Base-by-base conservation (phyloP, 176 grass and related monocot genomes). In the Saccharum spontaneum region DNA sequence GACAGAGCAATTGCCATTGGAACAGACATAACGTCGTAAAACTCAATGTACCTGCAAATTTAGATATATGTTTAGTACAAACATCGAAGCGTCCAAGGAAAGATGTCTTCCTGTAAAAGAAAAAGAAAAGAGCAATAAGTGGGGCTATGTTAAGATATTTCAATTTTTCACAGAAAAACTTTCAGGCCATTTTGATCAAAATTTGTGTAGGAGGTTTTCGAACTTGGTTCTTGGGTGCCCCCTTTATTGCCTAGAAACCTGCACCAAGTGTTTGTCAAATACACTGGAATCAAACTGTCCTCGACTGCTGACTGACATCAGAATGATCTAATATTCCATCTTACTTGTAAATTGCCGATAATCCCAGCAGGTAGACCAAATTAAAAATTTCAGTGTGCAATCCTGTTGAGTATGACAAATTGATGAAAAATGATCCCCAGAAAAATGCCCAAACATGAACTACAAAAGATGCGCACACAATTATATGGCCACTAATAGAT, bases 11-110 rank as follows among this genome's bases (percentile, higher is more conserved):
- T 99, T 16, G 97, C 97, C 97, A 99, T 99, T 37, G 97, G 97
- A 65, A 99, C 97, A 61, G 97, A 99, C 97, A 99, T 96, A 61
- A 88, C 97, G 67, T 99, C 97, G 45, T 99, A 99, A 39, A 99
- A 99, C 61, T 99, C 97, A 12, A 99, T 99, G 86, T 99, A 99
- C 91, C 97, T 99, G 90, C 39, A 59, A 87, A 75, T 67, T 83
- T 48, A 73, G 57, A 86, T 67, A 69, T 36, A 79, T 73, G 60
- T 50, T 89, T 60, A 90, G 84, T 74, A 69, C 12, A 45, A 23
- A 59, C 59, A 87, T 69, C 9, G 59, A 44, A 79, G 48, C 55
- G 79, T 79, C 38, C 48, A 83, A 74, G 11, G 22, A 68, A 73
- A 71, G 2, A 5, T 4, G 73, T 24, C 59, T 87, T 60, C 79